Evolutionary conservation across 1,284 basidiomycete species (phyloP).

Genomic region (Leccinum griseonigrum): DNA sequence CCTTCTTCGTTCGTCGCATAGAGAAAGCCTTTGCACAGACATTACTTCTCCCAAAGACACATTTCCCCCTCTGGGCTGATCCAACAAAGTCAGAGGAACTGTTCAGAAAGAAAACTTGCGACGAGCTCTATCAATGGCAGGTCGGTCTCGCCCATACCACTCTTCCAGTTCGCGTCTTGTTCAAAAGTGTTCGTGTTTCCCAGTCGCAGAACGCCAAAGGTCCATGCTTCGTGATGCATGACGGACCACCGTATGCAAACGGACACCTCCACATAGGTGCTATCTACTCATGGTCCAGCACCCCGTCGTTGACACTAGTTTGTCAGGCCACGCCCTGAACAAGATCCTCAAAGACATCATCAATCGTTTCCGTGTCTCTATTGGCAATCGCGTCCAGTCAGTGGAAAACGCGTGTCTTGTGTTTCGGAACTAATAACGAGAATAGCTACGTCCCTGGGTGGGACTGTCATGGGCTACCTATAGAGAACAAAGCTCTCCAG

Average conservation of each 20-base stretch:
- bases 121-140: constrained; percentile 86
- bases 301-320: background rate
- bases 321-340: constrained; percentile 90
- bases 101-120: constrained; percentile 67
- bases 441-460: constrained; percentile 93
- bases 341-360: constrained; percentile 98
- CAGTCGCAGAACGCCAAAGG: constrained; percentile 67
- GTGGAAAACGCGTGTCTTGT: constrained; percentile 25
- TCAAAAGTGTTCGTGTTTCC: constrained; percentile 4
- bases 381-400: constrained; percentile 82
- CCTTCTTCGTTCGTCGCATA: constrained; percentile 8
- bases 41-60: constrained; percentile 81
- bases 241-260: constrained; percentile 98
- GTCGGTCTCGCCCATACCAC: constrained; percentile 40
- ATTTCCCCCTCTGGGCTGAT: constrained; percentile 77
- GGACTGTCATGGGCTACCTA: constrained; percentile 98
- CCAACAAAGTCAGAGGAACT: constrained; percentile 61
- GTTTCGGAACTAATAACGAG: constrained; percentile 11
- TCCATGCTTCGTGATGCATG: constrained; percentile 84
- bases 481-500: constrained; percentile 89
- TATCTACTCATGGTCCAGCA: constrained; percentile 17
- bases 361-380: constrained; percentile 83
- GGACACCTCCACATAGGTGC: constrained; percentile 93
- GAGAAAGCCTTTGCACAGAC: constrained; percentile 56
- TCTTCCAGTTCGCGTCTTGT: constrained; percentile 1